These are phyloP conservation scores for Russula sp. DNA, from an alignment of 768 basidiomycete genomes.

Conservation along the genomic window DNA sequence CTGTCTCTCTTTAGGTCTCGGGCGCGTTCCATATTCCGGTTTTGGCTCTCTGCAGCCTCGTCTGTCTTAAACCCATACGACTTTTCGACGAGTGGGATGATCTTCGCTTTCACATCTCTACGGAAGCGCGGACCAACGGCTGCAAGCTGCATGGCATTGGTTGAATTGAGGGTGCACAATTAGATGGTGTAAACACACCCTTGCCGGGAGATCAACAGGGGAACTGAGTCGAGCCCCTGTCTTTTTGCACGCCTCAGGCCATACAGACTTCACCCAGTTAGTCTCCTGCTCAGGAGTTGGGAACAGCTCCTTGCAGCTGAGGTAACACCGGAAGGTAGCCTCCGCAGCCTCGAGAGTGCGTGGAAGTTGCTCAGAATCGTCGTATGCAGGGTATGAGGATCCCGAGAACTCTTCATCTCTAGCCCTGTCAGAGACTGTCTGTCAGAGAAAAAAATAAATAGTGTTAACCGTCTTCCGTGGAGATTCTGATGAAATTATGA, in stretches of 20 bases:
- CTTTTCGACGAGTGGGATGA: constrained; percentile 9
- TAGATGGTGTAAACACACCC: neutral
- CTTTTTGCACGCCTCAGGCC: constrained; percentile 6
- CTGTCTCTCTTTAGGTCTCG: constrained; percentile 5
- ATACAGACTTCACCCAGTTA: constrained; percentile 1
- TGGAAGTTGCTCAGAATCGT: too few relatives aligned
- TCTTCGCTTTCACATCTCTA: neutral
- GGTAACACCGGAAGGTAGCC: constrained; percentile 8
- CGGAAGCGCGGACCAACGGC: constrained; percentile 1
- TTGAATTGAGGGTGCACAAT: neutral
- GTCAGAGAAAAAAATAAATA: too few relatives aligned
- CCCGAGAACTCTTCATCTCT: too few relatives aligned
- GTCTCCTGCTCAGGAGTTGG: constrained; percentile 10
- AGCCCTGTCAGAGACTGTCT: too few relatives aligned
- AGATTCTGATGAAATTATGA: too few relatives aligned
- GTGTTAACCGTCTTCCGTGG: too few relatives aligned
- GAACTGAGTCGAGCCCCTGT: neutral
- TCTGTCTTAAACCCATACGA: constrained; percentile 10
- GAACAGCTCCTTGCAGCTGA: constrained; percentile 10
- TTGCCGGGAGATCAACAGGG: neutral
- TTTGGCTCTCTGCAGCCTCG: constrained; percentile 2
- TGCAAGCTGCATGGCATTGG: neutral
- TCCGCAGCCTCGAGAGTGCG: neutral
- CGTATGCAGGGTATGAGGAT: too few relatives aligned
- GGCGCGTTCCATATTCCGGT: neutral